Base-by-base conservation (phyloP, 495 filamentous ascomycete genomes). In the Hypoxylon intermedium region DNA sequence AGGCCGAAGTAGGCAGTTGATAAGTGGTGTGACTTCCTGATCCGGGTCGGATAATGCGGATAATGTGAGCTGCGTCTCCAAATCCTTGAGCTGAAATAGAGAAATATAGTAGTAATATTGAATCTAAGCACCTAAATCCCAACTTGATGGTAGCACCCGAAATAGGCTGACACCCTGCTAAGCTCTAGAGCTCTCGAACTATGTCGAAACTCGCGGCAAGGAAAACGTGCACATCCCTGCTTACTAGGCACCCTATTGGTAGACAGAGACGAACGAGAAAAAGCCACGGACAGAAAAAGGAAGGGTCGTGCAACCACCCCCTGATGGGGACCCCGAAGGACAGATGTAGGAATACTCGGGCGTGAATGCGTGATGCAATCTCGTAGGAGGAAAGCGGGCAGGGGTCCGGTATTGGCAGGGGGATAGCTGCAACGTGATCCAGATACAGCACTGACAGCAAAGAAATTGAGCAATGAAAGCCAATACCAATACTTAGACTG, bases 381-480 rank as follows among this genome's bases (percentile, higher is more conserved):
- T 58, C 55, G 55, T 31, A 16, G 34, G 40, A 54, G 46, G 40
- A 18, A 40, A 36, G 33, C 15, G 7, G 54, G 43, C n/a, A 53
- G 15, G 37, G 42, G 56, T 60, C 56, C 51, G 55, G 62, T 49
- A 42, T 18, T 34, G 42, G 51, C 56, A 65, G 50, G 56, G 55
- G 60, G 51, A 37, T 21, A 2, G 21, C 55, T 65, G 62, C 62
- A 65, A 59, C 34, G 56, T 65, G 52, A 65, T 55, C 62, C 51
- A 53, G 56, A 65, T 60, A 65, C 55, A 65, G 55, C 53, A 60
- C 51, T 46, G 43, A 28, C 37, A 44, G 55, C 36, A 47, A 54
- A 38, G 46, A 65, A 51, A 59, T 46, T 59, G 55, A 55, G 49
- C 61, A 65, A 65, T 65, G 19, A 55, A 50, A 65, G 9, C 61